Evolutionary conservation across 225 moss, liverwort and hornwort species (phyloP).

Genomic region (Thuidium tamariscinum): DNA sequence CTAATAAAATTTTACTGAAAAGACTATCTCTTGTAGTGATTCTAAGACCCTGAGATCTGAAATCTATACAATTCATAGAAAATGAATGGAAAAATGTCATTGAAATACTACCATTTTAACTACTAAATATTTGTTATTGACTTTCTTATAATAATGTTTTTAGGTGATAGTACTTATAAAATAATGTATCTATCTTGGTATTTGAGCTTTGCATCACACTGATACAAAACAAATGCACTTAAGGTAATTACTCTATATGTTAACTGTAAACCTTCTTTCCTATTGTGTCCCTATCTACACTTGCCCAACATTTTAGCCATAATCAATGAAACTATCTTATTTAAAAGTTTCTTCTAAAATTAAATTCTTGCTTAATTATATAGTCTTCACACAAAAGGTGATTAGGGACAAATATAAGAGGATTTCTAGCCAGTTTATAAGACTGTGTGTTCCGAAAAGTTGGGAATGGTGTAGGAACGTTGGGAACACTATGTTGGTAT

Average conservation of each 20-base stretch:
- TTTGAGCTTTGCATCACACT: neutral
- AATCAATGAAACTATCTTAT: neutral
- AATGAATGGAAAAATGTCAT: no score
- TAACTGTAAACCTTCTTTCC: neutral
- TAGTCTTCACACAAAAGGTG: neutral
- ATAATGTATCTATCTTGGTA: neutral
- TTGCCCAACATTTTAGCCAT: neutral
- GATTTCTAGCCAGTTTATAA: no score
- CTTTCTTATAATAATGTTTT: no score
- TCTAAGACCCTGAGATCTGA: no score
- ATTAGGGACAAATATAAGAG: neutral
- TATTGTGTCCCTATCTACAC: neutral
- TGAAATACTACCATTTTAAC: no score
- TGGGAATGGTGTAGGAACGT: no score
- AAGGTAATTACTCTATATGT: neutral
- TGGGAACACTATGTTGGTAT: no score
- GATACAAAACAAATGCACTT: neutral
- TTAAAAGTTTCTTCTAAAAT: rapidly evolving
- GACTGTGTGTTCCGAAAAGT: no score
- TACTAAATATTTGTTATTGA: no score
- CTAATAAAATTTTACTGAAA: no score
- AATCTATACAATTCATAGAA: no score
- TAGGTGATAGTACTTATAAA: neutral
- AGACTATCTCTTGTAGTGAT: no score
- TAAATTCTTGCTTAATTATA: neutral